Base-by-base conservation (phyloP, 106 monocot genomes). In the Dioscorea dumetorum region DNA sequence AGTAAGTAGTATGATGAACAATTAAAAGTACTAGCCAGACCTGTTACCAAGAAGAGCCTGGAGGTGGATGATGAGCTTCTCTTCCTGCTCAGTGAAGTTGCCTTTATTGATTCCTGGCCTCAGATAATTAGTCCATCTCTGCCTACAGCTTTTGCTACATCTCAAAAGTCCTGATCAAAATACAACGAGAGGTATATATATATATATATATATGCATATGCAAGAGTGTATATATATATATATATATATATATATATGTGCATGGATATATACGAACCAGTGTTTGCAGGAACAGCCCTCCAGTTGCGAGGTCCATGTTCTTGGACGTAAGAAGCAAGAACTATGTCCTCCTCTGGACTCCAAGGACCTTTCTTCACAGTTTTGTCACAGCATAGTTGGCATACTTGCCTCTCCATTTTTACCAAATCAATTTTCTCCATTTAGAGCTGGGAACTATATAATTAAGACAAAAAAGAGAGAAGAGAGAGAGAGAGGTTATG, bases 31-130 rank as follows among this genome's bases (percentile, higher is more conserved):
- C 60, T n/a, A n/a, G n/a, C n/a, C n/a, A n/a, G n/a, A 74, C 82
- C 82, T 82, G 22, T 82, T 82, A 22, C 82, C 82, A 31, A 82
- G 66, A 17, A 82, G 82, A 7, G 82, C 82, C 70, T 82, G 82
- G 59, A 82, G 82, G 59, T 82, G 82, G 69, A 82, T 67, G 57
- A 82, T 82, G 77, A 82, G 81, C 64, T 77, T 82, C 73, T 82
- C 81, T 54, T 82, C 81, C 32, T 82, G 76, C 18, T 82, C 74
- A 31, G 70, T 77, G 74, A 82, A 82, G 68, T 62, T 78, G 21
- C 77, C 77, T 1, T 77, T 63, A 61, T 82, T 82, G 74, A 82
- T 82, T 28, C 82, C 82, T 48, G 82, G 82, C 74, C 82, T 74
- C 2, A 82, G 77, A 58, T 82, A 82, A 52, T 82, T 82, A 34